Evolutionary conservation across 139 green algal species (phyloP), one percentile per base, ranked within the genome.

Genomic region (Chlamydomonas sp.): DNA sequence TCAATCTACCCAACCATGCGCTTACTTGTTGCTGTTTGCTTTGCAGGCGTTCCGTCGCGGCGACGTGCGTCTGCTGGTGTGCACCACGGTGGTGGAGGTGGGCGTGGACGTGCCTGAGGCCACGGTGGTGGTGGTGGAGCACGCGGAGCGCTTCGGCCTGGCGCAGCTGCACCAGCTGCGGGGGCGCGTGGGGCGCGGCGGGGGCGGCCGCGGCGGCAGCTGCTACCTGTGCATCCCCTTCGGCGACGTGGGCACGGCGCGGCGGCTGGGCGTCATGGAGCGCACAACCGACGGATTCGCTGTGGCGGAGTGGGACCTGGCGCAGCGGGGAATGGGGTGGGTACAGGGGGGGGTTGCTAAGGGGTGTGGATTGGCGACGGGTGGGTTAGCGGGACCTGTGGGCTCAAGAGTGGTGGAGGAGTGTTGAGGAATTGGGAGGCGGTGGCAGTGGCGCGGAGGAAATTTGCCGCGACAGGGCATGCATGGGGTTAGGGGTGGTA

Each of bases 81-180:
- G 93, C 82, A 98, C 95, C 14, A 96, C 95, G 0, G 97, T 99
- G 16, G 95, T 99, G 7, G 97, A 99, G 90, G 97, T 97, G 20
- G 97, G 97, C 0, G 96, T 99, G 72, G 97, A 99, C 81, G 93
- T 99, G 67, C 96, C 95, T 0, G 93, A 97, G 64, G 97, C 97
- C 0, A 95, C 93, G 8, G 89, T 98, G 8, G 98, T 99, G 85
- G 89, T 99, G 58, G 95, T 99, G n/a, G 93, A 99, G 89, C 93
- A 98, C 80, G 96, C 97, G 9, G 97, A 99, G n/a, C 91, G 90
- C n/a, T 98, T 98, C 91, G 97, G 97, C 59, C 92, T 99, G 82
- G 97, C 97, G 2, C 95, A 98, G 93, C 94, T 99, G 90, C 97
- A 99, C 89, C 97, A 99, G 94, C 94, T 99, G 83, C 85, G 97